Percentiles rank a stretch among this genome's conserved stretches.
phyloP scores from a whole-genome alignment of 257 asterid species.

The Solanum habrochaites region DNA sequence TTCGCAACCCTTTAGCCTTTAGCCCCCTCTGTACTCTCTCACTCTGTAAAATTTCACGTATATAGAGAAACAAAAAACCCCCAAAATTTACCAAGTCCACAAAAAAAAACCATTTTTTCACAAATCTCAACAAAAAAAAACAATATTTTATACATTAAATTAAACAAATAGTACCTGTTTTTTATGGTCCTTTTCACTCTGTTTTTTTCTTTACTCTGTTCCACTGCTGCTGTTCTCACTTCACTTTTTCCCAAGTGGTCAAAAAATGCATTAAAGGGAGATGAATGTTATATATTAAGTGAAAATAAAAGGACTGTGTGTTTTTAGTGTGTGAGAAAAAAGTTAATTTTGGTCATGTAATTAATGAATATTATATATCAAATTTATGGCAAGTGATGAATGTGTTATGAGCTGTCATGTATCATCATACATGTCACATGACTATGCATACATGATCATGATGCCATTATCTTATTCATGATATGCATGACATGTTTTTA shows the following conservation, averaged over 20 bases:
- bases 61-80: background rate
- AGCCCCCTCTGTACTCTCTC: background rate
- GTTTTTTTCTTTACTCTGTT: background rate
- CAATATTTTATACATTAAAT: background rate
- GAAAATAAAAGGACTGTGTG: background rate
- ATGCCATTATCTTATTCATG: background rate
- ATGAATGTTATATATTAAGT: background rate
- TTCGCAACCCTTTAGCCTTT: background rate
- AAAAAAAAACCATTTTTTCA: background rate
- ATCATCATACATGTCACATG: slow-evolving; percentile 13
- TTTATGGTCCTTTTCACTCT: background rate
- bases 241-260: slow-evolving; percentile 26
- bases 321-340: background rate
- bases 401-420: slow-evolving; percentile 31
- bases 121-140: background rate
- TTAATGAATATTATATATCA: background rate
- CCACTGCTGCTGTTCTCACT: background rate
- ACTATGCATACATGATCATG: slow-evolving; percentile 4
- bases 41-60: background rate
- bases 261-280: slow-evolving; percentile 12
- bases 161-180: background rate
- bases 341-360: background rate
- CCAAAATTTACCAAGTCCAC: background rate
- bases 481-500: background rate
- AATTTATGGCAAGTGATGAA: background rate